Evolutionary conservation across 1,284 basidiomycete species (phyloP).

Genomic region (Irpex sp.): DNA sequence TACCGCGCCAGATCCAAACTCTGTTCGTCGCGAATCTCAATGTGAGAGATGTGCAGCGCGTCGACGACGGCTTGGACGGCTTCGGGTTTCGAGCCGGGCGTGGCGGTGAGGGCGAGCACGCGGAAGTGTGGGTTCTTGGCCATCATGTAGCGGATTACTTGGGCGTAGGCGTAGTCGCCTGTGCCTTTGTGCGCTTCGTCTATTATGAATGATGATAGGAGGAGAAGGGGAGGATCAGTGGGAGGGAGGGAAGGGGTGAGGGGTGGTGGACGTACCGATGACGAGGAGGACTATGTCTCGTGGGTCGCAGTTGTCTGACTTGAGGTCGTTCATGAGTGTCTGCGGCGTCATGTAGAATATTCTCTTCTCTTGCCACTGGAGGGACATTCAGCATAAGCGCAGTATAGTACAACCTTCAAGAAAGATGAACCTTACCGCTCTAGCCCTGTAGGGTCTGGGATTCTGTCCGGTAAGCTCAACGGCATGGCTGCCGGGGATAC

Average conservation of each 20-base stretch:
- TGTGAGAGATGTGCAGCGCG: constrained; percentile 92
- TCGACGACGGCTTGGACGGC: constrained; percentile 92
- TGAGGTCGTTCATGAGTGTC: constrained; percentile 89
- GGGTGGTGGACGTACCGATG: constrained; percentile 47
- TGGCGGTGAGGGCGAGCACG: constrained; percentile 91
- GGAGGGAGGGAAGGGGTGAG: no score
- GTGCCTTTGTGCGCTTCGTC: constrained; percentile 97
- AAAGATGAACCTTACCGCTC: constrained; percentile 47
- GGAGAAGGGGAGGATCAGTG: neutral
- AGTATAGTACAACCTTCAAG: neutral
- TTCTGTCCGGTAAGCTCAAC: constrained; percentile 85
- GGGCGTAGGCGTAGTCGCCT: constrained; percentile 91
- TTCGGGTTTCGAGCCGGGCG: constrained; percentile 85
- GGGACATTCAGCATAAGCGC: neutral
- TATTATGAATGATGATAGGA: constrained; percentile 26
- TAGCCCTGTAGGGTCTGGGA: constrained; percentile 44
- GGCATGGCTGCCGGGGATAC: constrained; percentile 87
- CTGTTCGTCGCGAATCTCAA: constrained; percentile 92
- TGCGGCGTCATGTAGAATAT: constrained; percentile 99
- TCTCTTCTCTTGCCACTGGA: constrained; percentile 79
- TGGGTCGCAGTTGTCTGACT: constrained; percentile 71
- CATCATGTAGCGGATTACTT: constrained; percentile 88
- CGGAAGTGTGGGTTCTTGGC: constrained; percentile 93
- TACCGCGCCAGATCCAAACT: constrained; percentile 88
- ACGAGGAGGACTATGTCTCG: constrained; percentile 80